Percentiles rank a stretch among this genome's conserved stretches.
These are phyloP conservation scores for Fremontodendron californicum DNA, from an alignment of 345 rosid species.

Conservation along the genomic window DNA sequence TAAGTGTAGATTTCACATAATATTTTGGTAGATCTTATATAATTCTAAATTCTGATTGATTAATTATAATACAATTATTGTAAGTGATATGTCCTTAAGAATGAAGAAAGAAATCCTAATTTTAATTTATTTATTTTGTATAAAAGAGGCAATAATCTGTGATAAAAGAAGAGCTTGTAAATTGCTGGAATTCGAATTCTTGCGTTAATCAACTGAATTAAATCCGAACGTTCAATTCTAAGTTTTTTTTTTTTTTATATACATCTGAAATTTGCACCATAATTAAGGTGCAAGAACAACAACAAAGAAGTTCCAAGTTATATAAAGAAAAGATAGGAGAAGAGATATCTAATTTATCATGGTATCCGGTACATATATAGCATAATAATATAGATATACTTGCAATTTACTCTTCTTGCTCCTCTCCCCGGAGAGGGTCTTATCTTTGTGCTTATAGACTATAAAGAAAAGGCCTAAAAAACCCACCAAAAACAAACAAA, in stretches of 20 bases:
- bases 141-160: no score
- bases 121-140: no score
- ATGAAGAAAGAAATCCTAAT: neutral
- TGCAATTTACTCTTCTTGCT: conserved; percentile 23
- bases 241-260: neutral
- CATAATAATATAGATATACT: neutral
- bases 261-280: neutral
- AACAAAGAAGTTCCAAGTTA: neutral
- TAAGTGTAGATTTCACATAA: no score
- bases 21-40: no score
- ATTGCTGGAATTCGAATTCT: no score
- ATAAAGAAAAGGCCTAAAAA: neutral
- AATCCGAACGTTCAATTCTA: no score
- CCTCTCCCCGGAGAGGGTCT: neutral
- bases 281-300: neutral
- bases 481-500: neutral
- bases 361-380: neutral
- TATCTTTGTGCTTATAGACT: conserved; percentile 5
- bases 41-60: no score
- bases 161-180: no score
- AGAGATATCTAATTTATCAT: neutral
- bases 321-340: neutral
- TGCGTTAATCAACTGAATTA: no score
- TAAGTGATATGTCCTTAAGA: neutral
- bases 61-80: no score